Evolutionary conservation across 2,329 filamentous ascomycete species (phyloP).

Genomic region (Corinectria fuckeliana): DNA sequence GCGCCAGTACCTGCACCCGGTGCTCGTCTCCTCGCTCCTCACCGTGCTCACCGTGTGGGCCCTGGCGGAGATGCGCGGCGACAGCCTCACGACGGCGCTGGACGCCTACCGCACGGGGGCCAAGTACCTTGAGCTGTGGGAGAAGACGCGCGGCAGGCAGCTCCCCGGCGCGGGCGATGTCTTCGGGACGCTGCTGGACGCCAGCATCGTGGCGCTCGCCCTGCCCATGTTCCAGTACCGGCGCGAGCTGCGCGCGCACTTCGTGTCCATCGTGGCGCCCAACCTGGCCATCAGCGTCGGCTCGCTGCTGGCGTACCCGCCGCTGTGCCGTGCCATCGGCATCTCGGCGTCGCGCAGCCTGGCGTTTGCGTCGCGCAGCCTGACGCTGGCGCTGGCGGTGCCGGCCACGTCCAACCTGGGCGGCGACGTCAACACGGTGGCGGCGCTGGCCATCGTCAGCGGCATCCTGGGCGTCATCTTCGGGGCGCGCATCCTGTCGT

Average conservation of each 20-base stretch:
- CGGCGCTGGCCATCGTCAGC: slow-evolving; percentile 64
- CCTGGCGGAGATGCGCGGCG: slow-evolving; percentile 53
- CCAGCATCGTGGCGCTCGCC: slow-evolving; percentile 63
- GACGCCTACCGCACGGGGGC: slow-evolving; percentile 57
- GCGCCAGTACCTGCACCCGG: slow-evolving; percentile 62
- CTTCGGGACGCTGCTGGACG: slow-evolving; percentile 61
- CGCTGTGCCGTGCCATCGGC: slow-evolving; percentile 59
- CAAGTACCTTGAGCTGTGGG: slow-evolving; percentile 61
- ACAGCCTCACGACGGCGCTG: slow-evolving; percentile 50
- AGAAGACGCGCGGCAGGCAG: slow-evolving; percentile 35
- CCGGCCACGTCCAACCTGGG: slow-evolving; percentile 63
- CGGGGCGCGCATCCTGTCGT: slow-evolving; percentile 55
- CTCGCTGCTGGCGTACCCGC: slow-evolving; percentile 65
- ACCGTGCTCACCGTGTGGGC: slow-evolving; percentile 61
- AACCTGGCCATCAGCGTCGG: slow-evolving; percentile 58
- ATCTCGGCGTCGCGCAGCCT: slow-evolving; percentile 59
- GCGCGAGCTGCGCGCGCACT: slow-evolving; percentile 59
- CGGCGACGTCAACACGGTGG: slow-evolving; percentile 61
- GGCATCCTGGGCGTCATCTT: slow-evolving; percentile 65
- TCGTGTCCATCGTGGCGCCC: slow-evolving; percentile 60
- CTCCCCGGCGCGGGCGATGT: slow-evolving; percentile 63
- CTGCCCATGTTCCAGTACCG: slow-evolving; percentile 68
- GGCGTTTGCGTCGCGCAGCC: slow-evolving; percentile 61
- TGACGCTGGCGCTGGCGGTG: slow-evolving; percentile 66
- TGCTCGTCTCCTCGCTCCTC: slow-evolving; percentile 60